Evolutionary conservation across 305 asterid species (phyloP).

Genomic region (Solanum chacoense): DNA sequence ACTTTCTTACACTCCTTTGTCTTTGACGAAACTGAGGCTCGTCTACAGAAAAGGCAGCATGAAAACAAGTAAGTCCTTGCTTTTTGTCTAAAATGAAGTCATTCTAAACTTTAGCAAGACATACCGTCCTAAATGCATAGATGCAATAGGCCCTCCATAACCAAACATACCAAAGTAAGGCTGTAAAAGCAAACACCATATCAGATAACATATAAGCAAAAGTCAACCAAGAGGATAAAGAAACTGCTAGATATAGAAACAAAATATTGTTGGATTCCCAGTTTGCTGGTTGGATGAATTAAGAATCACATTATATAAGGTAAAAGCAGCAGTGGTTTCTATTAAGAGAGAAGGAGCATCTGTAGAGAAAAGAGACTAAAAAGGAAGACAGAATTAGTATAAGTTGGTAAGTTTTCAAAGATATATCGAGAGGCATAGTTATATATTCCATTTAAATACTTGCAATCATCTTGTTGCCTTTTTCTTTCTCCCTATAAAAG

Average conservation of each 20-base stretch:
- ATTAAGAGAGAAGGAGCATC: neutral
- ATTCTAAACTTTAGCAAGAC: slow-evolving; percentile 7
- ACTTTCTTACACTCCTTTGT: slow-evolving; percentile 45
- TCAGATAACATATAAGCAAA: neutral
- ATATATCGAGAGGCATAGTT: neutral
- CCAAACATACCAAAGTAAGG: slow-evolving; percentile 89
- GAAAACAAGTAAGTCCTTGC: slow-evolving; percentile 3
- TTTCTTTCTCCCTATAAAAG: neutral
- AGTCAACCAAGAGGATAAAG: neutral
- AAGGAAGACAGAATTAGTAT: neutral
- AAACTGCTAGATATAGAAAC: neutral
- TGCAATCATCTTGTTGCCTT: neutral
- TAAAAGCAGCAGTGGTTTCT: neutral
- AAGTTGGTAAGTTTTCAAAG: neutral
- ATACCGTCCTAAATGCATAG: slow-evolving; percentile 81
- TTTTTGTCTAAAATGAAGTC: neutral
- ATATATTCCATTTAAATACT: neutral
- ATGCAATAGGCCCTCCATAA: slow-evolving; percentile 70
- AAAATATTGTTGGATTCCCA: neutral
- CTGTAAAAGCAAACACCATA: slow-evolving; percentile 27
- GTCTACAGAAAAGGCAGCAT: slow-evolving; percentile 22
- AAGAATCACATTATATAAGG: neutral
- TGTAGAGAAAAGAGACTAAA: neutral
- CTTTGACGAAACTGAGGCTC: slow-evolving; percentile 57
- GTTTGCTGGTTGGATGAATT: neutral